These are phyloP conservation scores for Hypoxylon sp. DNA, from an alignment of 2,329 filamentous ascomycete genomes.

Conservation along the genomic window DNA sequence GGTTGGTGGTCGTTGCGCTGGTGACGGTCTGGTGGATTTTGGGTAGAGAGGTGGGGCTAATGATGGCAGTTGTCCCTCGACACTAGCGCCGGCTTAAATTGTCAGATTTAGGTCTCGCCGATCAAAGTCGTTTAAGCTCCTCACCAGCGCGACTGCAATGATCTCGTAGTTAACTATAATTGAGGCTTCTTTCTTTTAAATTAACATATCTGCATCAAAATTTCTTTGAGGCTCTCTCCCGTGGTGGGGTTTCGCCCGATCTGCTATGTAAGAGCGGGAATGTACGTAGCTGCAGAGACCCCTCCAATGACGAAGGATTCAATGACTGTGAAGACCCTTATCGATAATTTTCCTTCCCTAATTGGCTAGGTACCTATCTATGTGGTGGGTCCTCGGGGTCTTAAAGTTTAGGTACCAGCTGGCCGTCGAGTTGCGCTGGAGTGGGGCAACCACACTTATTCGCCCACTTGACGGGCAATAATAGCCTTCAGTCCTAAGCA, in stretches of 20 bases:
- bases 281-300: slow-evolving; percentile 27
- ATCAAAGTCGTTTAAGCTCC: background rate
- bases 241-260: slow-evolving; percentile 28
- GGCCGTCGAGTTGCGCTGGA: slow-evolving; percentile 33
- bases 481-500: slow-evolving; percentile 41
- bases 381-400: slow-evolving; percentile 21
- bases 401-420: slow-evolving; percentile 40
- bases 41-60: slow-evolving; percentile 1
- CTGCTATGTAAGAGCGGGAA: slow-evolving; percentile 38
- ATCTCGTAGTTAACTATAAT: background rate
- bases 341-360: slow-evolving; percentile 27
- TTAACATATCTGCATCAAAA: background rate
- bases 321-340: slow-evolving; percentile 33
- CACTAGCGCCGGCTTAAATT: background rate
- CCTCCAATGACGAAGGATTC: slow-evolving; percentile 38
- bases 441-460: slow-evolving; percentile 42
- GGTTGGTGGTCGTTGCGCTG: slow-evolving; percentile 1
- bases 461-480: slow-evolving; percentile 32
- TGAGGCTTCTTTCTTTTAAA: background rate
- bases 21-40: slow-evolving; percentile 1
- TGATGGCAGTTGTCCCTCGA: background rate
- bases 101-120: slow-evolving; percentile 4
- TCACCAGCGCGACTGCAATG: background rate
- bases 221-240: slow-evolving; percentile 31
- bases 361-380: slow-evolving; percentile 16